Percentiles rank a stretch among this genome's conserved stretches.
These are phyloP conservation scores for Ceratocystiopsis minuta DNA, from an alignment of 2,329 filamentous ascomycete genomes.

Conservation along the genomic window DNA sequence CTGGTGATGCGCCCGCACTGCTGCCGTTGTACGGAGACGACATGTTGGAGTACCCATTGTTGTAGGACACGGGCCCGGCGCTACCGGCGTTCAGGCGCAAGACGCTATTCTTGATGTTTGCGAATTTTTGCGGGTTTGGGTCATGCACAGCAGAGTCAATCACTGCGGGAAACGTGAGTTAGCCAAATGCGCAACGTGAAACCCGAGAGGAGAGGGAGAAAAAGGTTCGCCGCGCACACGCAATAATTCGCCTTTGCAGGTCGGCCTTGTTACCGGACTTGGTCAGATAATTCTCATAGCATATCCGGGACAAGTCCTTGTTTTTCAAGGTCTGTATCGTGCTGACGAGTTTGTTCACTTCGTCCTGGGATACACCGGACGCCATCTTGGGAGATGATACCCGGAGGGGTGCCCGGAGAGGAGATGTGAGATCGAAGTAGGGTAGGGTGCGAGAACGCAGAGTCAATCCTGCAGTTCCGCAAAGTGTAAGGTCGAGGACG, in stretches of 20 bases:
- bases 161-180: not conserved
- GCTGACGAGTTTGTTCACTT: slow-evolving; percentile 27
- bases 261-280: slow-evolving; percentile 74
- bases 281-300: slow-evolving; percentile 53
- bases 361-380: slow-evolving; percentile 12
- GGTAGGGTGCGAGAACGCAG: no score
- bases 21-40: slow-evolving; percentile 2
- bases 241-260: slow-evolving; percentile 59
- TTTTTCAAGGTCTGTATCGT: slow-evolving; percentile 32
- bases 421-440: no score
- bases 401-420: no score
- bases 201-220: not conserved
- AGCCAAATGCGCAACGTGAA: no score
- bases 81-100: not conserved
- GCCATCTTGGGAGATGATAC: no score
- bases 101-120: slow-evolving; percentile 4
- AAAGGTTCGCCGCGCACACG: slow-evolving; percentile 40
- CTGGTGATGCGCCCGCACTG: not conserved
- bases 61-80: no score
- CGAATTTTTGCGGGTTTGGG: slow-evolving; percentile 4
- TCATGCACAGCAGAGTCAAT: slow-evolving; percentile 7
- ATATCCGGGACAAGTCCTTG: slow-evolving; percentile 56
- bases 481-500: no score
- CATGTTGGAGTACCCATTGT: not conserved
- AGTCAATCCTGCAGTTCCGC: no score